phyloP scores from a whole-genome alignment of 371 early-diverging fungal genomes.

The Thermomucor indicae-seudaticae region DNA sequence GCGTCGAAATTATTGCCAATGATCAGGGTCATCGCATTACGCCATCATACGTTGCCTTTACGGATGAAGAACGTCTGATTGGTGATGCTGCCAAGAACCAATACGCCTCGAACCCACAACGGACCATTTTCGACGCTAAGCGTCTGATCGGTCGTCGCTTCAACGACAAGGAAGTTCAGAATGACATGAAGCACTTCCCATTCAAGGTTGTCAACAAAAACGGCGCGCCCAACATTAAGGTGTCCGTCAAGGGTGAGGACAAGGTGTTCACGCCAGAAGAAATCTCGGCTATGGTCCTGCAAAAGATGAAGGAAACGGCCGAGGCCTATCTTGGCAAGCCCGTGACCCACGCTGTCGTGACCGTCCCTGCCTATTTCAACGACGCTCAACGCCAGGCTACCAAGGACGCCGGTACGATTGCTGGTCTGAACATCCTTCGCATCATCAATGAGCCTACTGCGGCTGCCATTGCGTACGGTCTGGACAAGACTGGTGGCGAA shows the following conservation, averaged over 20 bases:
- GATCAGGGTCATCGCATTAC: constrained; percentile 82
- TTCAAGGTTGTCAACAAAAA: constrained; percentile 82
- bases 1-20: constrained; percentile 81
- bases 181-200: constrained; percentile 89
- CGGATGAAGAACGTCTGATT: constrained; percentile 79
- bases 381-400: constrained; percentile 83
- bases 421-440: constrained; percentile 73
- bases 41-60: constrained; percentile 87
- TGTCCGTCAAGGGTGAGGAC: constrained; percentile 84
- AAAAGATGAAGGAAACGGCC: constrained; percentile 97
- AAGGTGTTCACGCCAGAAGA: constrained; percentile 96
- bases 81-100: constrained; percentile 90
- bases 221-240: constrained; percentile 79
- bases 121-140: constrained; percentile 95
- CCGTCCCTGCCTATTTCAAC: constrained; percentile 93
- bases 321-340: constrained; percentile 93
- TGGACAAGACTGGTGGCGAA: constrained; percentile 68
- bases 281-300: constrained; percentile 94
- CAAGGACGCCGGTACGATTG: constrained; percentile 77
- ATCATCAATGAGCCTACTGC: constrained; percentile 96
- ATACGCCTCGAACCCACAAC: constrained; percentile 75
- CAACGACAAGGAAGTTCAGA: constrained; percentile 80
- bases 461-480: constrained; percentile 93
- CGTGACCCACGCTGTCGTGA: constrained; percentile 82
- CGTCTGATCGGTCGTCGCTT: constrained; percentile 90